Base-by-base conservation (phyloP, 192 early-diverging fungal species). In the Chytriomyces hyalinus region DNA sequence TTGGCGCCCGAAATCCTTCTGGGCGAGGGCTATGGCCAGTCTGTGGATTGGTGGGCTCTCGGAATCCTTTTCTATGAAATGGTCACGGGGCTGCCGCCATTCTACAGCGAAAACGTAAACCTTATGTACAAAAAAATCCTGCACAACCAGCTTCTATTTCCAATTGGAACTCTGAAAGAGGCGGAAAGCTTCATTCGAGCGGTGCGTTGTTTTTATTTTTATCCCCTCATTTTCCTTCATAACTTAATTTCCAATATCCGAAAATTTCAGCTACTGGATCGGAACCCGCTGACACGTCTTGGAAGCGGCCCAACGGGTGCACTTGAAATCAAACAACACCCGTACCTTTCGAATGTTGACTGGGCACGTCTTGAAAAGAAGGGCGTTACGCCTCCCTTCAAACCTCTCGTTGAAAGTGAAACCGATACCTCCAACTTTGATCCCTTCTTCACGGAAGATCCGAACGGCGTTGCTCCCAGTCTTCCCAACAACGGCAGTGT, bases 1-100 rank as follows among this genome's bases (percentile, higher is more conserved):
- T 87, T 97, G 67, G 97, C 97, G 0, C 96, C 96, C 7, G 93
- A 95, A 81, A 91, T 95, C 20, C 77, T 94, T 17, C 80, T 81
- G n/a, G 88, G 90, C 5, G 80, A 89, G 45, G 89, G 90, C 9
- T 95, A 95, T 68, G 86, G 85, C 9, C 86, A 91, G 65, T 83
- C 89, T 0, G 90, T 95, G 6, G 93, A 95, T 62, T 94, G 93
- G 93, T 95, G 92, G 92, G 87, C 91, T 9, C 80, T 95, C 7
- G 93, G 93, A 8, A 91, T 95, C 61, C 78, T 95, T 53, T 81
- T 93, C 24, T 95, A 92, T 68, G 86, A 87, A 80, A 87, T 87
- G 86, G 86, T 79, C 1, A 87, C 91, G 0, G 92, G 93, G 22
- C 73, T 87, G 7, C 90, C 92, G 6, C 93, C 93, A 7, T 81